Base-by-base conservation (phyloP, 495 filamentous ascomycete species). In the Talaromyces nanjingensis region DNA sequence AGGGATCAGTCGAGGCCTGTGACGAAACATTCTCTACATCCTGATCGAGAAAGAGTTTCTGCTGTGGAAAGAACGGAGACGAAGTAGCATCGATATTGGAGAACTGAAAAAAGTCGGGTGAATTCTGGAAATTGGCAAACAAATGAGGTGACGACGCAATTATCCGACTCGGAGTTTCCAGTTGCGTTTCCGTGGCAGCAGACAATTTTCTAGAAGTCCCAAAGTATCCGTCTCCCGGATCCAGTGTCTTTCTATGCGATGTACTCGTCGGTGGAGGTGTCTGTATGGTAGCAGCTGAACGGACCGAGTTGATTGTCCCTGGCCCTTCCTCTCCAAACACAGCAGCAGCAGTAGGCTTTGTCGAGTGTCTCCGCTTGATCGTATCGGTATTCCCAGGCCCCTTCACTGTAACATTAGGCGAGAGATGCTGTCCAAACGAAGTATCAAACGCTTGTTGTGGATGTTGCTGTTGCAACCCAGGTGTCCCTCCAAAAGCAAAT, bases 1-100 rank as follows among this genome's bases (percentile, higher is more conserved):
- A 39, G 22, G 58, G 33, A 16, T 59, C 56, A 12, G 37, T 65
- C 42, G 52, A 60, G 33, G 25, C 59, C n/a, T 54, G 52, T 58
- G n/a, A 16, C 6, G 56, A 27, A 6, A 54, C 2, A 54, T 62
- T 39, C 6, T 73, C 72, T 1, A 78, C 67, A 57, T 86, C 81
- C 14, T 88, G 78, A 64, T 93, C 91, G 90, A 90, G 94, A 70
- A 92, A 92, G 27, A 87, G 72, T 60, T 85, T 84, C 47, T 87
- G 81, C 65, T 87, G 85, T 6, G 81, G 82, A 63, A 88, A 88
- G 59, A 83, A 81, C 8, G 88, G 86, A 22, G 87, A 89, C 6
- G 86, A 81, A 42, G 88, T 84, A 1, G 91, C 86, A 33, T 89
- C 88, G 2, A 89, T 84, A 64, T 88, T 82, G 11, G 83, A 84